Conservation (phyloP, 495 filamentous ascomycete genomes). For the Opeltia flavorubescens region DNA sequence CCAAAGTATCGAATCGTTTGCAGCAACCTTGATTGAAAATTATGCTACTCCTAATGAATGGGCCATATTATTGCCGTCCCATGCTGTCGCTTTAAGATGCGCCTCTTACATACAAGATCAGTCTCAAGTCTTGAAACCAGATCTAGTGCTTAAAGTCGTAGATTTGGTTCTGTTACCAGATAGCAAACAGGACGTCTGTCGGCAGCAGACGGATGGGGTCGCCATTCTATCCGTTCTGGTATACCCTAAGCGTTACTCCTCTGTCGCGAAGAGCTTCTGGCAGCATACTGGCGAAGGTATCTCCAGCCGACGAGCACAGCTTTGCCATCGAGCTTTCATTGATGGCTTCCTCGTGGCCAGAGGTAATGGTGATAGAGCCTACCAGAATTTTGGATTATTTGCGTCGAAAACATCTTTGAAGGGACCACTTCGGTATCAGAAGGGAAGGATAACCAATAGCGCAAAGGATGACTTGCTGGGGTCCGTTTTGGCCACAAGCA, state of each 20-base stretch:
- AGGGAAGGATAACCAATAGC: conserved; percentile 8
- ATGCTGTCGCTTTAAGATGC: conserved; percentile 51
- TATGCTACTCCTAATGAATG: conserved; percentile 47
- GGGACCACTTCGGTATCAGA: conserved; percentile 61
- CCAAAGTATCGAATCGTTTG: conserved; percentile 62
- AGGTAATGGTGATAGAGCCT: conserved; percentile 7
- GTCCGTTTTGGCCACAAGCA: not conserved
- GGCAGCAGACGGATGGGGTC: conserved; percentile 5
- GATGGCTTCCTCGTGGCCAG: conserved; percentile 44
- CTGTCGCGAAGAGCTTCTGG: conserved; percentile 81
- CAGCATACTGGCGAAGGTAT: conserved; percentile 93
- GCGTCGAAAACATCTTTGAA: conserved; percentile 21
- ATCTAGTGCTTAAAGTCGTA: conserved; percentile 41
- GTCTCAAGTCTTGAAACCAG: conserved; percentile 29
- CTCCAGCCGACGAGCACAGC: conserved; percentile 82
- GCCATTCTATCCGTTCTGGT: conserved; percentile 53
- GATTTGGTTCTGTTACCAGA: conserved; percentile 40
- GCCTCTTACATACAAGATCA: conserved; percentile 52
- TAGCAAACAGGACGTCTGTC: conserved; percentile 20
- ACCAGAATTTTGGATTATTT: not conserved
- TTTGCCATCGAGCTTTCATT: conserved; percentile 59
- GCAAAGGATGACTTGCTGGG: not conserved
- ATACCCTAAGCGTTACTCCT: conserved; percentile 47
- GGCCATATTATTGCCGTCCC: conserved; percentile 71
- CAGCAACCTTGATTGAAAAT: conserved; percentile 46